These are phyloP conservation scores for Intubia oerlemansii DNA, from an alignment of 2,329 filamentous ascomycete species.

Conservation along the genomic window DNA sequence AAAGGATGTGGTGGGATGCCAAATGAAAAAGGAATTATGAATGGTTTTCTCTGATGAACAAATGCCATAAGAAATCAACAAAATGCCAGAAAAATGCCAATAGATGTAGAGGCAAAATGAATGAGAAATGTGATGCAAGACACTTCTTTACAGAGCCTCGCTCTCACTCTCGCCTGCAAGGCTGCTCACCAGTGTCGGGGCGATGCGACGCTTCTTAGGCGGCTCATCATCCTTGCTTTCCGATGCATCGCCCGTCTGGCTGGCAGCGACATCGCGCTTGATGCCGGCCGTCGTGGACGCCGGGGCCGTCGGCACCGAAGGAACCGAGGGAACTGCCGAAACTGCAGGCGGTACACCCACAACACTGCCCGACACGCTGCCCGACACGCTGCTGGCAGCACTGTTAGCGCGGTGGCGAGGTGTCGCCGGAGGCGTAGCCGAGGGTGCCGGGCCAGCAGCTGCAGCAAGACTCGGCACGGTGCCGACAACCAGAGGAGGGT, in stretches of 20 bases:
- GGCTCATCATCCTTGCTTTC: conserved; percentile 16
- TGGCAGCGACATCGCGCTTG: conserved; percentile 30
- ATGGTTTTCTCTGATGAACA: no score
- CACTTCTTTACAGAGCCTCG: background rate
- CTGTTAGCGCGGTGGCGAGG: conserved; percentile 41
- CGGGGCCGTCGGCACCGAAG: background rate
- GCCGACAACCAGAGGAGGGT: conserved; percentile 58
- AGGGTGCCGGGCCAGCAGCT: no score
- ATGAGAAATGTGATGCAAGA: background rate
- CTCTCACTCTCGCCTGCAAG: background rate
- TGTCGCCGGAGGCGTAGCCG: conserved; percentile 68
- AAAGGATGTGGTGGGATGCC: no score
- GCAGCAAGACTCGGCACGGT: conserved; percentile 56
- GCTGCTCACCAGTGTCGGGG: conserved; percentile 35
- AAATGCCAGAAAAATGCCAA: background rate
- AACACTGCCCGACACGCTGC: conserved; percentile 1
- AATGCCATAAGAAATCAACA: background rate
- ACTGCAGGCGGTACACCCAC: conserved; percentile 8
- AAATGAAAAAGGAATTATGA: no score
- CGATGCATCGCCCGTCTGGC: no score
- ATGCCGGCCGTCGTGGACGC: conserved; percentile 14
- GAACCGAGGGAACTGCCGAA: background rate
- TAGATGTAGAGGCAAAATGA: background rate
- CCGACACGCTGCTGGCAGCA: conserved; percentile 19
- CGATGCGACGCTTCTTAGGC: conserved; percentile 49